Evolutionary conservation across 345 rosid genomes (phyloP).

Genomic region (Conringia planisiliqua): DNA sequence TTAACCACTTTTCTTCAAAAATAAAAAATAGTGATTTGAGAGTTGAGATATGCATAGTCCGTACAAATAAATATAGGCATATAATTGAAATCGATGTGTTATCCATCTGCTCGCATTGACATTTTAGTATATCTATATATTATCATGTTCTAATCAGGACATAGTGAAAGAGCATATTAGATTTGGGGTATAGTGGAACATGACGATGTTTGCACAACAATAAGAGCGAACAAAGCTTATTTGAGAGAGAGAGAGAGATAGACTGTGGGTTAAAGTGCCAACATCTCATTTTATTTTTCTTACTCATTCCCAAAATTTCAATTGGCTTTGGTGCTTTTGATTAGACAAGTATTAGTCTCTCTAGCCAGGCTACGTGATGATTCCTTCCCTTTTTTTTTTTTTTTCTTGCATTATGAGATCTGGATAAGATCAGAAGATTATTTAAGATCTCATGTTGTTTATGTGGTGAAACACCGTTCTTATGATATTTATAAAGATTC

Average conservation of each 20-base stretch:
- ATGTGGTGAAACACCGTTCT: not conserved
- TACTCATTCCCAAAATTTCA: constrained; percentile 8
- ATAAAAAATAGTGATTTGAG: constrained; percentile 1
- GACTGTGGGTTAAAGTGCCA: constrained; percentile 33
- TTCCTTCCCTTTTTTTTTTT: too few relatives aligned
- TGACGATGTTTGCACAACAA: constrained; percentile 30
- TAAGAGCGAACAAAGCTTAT: constrained; percentile 17
- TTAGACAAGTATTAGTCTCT: not conserved
- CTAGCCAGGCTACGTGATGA: constrained; percentile 11
- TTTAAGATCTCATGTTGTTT: constrained; percentile 1
- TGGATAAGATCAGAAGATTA: constrained; percentile 21
- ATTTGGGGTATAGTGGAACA: constrained; percentile 26
- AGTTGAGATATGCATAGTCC: not conserved
- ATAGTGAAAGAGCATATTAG: constrained; percentile 30
- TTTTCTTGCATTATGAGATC: not conserved
- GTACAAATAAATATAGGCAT: constrained; percentile 7
- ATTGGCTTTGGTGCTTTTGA: constrained; percentile 16
- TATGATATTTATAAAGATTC: not conserved
- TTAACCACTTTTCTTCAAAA: not conserved
- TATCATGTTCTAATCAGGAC: not conserved
- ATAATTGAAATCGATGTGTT: constrained; percentile 2
- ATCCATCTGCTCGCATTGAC: constrained; percentile 13
- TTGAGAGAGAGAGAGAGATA: constrained; percentile 7
- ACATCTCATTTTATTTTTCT: constrained; percentile 18
- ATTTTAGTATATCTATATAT: not conserved